A percentile compares a stretch with the other conserved stretches of the same genome.
Conservation (phyloP, 202 grass and related monocot species). For the Cymbopogon flexuosus region DNA sequence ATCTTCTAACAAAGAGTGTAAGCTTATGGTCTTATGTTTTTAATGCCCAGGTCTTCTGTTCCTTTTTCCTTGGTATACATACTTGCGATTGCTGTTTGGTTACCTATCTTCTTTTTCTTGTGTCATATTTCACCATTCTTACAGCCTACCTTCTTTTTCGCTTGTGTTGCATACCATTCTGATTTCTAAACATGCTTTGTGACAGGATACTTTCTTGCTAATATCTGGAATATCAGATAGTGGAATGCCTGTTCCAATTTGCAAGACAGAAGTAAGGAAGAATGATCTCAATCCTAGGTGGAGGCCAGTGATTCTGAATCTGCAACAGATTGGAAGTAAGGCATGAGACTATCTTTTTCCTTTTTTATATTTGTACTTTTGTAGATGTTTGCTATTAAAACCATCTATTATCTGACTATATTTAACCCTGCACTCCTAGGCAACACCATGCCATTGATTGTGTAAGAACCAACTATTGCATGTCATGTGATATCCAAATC, state of each 20-base stretch:
- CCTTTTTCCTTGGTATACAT: conserved; percentile 28
- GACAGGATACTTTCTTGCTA: conserved; percentile 91
- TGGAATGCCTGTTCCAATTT: conserved; percentile 79
- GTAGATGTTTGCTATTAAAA: conserved; percentile 14
- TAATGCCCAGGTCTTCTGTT: not conserved
- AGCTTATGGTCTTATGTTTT: conserved; percentile 12
- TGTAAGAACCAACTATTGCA: not conserved
- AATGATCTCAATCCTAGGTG: conserved; percentile 95
- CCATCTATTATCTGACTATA: conserved; percentile 3
- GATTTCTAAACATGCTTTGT: conserved; percentile 37
- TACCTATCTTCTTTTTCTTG: not conserved
- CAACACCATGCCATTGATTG: conserved; percentile 9
- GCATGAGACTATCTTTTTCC: conserved; percentile 50
- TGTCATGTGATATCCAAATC: conserved; percentile 1
- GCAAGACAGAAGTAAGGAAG: conserved; percentile 99
- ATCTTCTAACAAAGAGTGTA: conserved; percentile 98
- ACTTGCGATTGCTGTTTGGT: conserved; percentile 21
- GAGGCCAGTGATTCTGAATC: conserved; percentile 81
- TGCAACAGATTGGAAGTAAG: conserved; percentile 95
- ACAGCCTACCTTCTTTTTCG: not conserved
- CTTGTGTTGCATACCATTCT: conserved; percentile 19
- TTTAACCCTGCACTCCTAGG: conserved; percentile 18
- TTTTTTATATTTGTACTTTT: conserved; percentile 31
- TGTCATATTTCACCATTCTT: conserved; percentile 33
- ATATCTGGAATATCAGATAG: conserved; percentile 86